Conservation (phyloP, 805 yeast genomes). For the Metschnikowia continentalis region DNA sequence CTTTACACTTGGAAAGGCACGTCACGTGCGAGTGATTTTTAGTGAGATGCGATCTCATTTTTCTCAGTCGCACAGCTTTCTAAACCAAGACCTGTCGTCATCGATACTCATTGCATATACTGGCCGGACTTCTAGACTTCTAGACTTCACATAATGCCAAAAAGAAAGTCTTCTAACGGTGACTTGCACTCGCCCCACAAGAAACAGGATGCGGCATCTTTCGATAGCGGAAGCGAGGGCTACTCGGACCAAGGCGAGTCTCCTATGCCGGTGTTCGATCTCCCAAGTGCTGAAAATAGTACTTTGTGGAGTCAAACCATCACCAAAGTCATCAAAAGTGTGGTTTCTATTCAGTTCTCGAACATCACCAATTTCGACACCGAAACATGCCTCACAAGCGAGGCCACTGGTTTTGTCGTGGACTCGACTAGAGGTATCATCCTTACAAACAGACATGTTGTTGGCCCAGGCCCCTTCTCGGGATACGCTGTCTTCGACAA, state of each 20-base stretch:
- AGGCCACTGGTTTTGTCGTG: slow-evolving; percentile 95
- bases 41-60: slow-evolving; percentile 4
- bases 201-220: slow-evolving; percentile 7
- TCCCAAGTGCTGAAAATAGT: slow-evolving; percentile 18
- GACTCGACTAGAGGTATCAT: slow-evolving; percentile 79
- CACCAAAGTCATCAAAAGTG: slow-evolving; percentile 74
- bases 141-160: slow-evolving; percentile 1
- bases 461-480: slow-evolving; percentile 90
- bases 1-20: neutral
- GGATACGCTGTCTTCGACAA: slow-evolving; percentile 92
- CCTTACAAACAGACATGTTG: slow-evolving; percentile 90
- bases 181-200: slow-evolving; percentile 10
- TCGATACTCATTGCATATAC: neutral
- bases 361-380: slow-evolving; percentile 86
- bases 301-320: slow-evolving; percentile 73
- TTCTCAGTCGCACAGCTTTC: neutral
- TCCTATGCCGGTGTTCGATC: slow-evolving; percentile 12
- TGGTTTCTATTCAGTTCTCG: slow-evolving; percentile 84
- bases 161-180: slow-evolving; percentile 15
- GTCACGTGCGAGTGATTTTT: neutral
- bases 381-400: slow-evolving; percentile 73
- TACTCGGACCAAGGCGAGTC: slow-evolving; percentile 7
- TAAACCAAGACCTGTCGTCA: neutral
- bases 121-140: too few species aligned
- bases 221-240: slow-evolving; percentile 13